phyloP scores from a whole-genome alignment of 2,329 filamentous ascomycete species.

The Calonectria honghensis region DNA sequence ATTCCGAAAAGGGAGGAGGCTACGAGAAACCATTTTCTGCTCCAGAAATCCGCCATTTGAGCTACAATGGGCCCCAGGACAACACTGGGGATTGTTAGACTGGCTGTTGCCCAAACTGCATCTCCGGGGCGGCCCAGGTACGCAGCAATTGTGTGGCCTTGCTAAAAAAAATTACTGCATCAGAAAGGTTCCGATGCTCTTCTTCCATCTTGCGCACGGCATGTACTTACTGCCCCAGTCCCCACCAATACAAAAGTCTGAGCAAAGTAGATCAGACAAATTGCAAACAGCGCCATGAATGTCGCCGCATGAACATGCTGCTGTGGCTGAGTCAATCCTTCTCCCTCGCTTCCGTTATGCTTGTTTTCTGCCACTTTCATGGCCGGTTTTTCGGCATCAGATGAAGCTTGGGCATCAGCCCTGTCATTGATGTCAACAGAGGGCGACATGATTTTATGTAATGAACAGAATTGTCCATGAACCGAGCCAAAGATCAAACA shows the following conservation, averaged over 20 bases:
- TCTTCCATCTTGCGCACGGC: background rate
- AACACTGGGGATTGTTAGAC: constrained; percentile 43
- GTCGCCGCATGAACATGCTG: constrained; percentile 36
- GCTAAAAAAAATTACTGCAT: constrained; percentile 10
- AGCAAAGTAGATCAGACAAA: constrained; percentile 44
- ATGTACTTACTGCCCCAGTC: constrained; percentile 39
- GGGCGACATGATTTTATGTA: background rate
- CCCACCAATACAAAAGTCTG: constrained; percentile 44
- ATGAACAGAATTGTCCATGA: background rate
- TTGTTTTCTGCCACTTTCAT: background rate
- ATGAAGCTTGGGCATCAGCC: background rate
- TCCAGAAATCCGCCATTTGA: constrained; percentile 38
- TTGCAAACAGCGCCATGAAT: constrained; percentile 40
- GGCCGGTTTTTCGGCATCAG: background rate
- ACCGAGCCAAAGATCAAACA: background rate
- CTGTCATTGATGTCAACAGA: background rate
- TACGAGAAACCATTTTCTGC: constrained; percentile 41
- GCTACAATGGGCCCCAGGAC: constrained; percentile 41
- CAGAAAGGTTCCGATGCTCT: background rate
- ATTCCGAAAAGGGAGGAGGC: constrained; percentile 27
- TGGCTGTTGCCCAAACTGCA: constrained; percentile 40
- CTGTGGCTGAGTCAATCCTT: constrained; percentile 25
- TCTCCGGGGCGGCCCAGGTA: constrained; percentile 38
- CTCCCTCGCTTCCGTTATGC: background rate
- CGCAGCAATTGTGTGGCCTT: constrained; percentile 38